Evolutionary conservation across 148 eudicot genomes (phyloP), one percentile per base, ranked within the genome.

Genomic region (Gaultheria prostrata): DNA sequence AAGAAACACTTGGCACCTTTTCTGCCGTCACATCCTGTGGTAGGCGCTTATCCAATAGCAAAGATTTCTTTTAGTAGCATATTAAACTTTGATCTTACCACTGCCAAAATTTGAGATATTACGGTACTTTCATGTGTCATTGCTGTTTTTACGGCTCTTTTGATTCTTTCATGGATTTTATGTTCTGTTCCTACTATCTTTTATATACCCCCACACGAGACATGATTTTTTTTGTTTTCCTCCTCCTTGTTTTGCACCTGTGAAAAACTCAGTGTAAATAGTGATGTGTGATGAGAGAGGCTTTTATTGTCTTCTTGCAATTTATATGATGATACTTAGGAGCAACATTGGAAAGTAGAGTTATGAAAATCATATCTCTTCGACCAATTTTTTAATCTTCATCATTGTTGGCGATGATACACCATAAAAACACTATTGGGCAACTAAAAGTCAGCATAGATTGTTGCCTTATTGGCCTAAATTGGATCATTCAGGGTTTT

Each of bases 1-100:
- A 97, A 97, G 92, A 97, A 93, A 79, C 99, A 97, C 77, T 90
- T 97, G 84, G 99, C 99, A 83, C 98, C 99, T 63, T 97, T 87
- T 87, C 87, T 97, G 80, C 99, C 99, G 45, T 97, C 98, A 4
- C 99, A 97, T 90, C 99, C 99, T 59, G 97, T 97, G 99, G 99
- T 97, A 94, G 92, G 57, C 6, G 28, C 33, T 65, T 10, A 26
- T 65, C 11, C 33, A 26, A 26, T 65, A 26, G 17, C 71, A 24
- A 24, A 26, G 33, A 65, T 65, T 65, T 28, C 71, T 12, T 65
- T 65, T 33, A 65, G 13, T 65, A 26, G 33, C 32, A 11, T 11
- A 28, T 65, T 32, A 24, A 6, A 65, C 11, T 50, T 65, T 0
- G 6, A 65, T 65, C 49, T 28, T 65, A 11, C 71, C 30, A 12